A percentile compares a stretch with the other conserved stretches of the same genome.
phyloP scores from a whole-genome alignment of 2,329 filamentous ascomycete species.

The Talaromyces marneffei region DNA sequence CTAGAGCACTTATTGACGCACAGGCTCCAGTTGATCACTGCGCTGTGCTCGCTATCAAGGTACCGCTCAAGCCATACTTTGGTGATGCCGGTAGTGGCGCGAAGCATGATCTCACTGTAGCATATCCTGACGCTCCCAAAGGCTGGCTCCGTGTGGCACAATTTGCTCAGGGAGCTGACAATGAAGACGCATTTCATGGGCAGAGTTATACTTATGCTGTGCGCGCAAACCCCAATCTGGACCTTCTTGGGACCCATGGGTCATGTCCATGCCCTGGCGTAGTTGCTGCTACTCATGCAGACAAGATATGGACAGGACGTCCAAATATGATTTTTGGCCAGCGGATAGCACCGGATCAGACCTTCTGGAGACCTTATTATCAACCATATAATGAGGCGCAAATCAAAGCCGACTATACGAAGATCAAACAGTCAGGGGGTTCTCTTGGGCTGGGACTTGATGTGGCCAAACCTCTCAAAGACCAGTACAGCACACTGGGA shows the following conservation, averaged over 20 bases:
- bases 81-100: not conserved
- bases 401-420: not conserved
- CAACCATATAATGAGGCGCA: not conserved
- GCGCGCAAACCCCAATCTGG: not conserved
- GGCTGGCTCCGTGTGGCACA: not conserved
- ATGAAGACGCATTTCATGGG: not conserved
- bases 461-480: not conserved
- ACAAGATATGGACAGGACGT: not conserved
- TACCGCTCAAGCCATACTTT: not conserved
- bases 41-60: not conserved
- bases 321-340: not conserved
- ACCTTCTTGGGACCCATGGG: not conserved
- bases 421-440: not conserved
- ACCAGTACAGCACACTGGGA: not conserved
- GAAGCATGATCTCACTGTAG: not conserved
- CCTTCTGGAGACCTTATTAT: not conserved
- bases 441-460: not conserved
- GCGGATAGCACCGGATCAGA: not conserved
- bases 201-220: not conserved
- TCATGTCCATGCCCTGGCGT: not conserved
- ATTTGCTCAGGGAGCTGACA: not conserved
- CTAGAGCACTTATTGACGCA: not conserved
- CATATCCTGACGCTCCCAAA: not conserved
- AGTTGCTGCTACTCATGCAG: not conserved
- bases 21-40: not conserved